These are phyloP conservation scores for Pseudognaphalium luteoalbum DNA, from an alignment of 129 eudicot species.

Conservation along the genomic window DNA sequence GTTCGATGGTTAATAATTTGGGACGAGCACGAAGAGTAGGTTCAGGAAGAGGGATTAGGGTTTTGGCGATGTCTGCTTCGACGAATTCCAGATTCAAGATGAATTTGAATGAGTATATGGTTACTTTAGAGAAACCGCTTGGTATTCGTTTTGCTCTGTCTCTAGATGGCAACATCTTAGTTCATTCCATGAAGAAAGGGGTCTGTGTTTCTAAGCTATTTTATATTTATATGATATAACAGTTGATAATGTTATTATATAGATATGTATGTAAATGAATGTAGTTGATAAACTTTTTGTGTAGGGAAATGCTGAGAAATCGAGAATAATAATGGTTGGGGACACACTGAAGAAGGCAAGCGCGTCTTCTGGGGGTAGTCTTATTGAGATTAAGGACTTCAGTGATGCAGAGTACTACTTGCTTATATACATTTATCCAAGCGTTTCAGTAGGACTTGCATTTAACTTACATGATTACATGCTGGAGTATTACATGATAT, in stretches of 20 bases:
- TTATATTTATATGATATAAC: too few relatives aligned
- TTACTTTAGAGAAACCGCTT: slow-evolving; percentile 80
- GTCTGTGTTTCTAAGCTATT: slow-evolving; percentile 25
- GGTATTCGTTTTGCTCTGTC: slow-evolving; percentile 95
- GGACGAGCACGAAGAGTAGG: slow-evolving; percentile 12
- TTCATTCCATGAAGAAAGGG: slow-evolving; percentile 94
- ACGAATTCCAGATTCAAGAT: slow-evolving; percentile 47
- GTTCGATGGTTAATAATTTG: neutral
- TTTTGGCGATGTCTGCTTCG: slow-evolving; percentile 59
- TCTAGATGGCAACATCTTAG: slow-evolving; percentile 71
- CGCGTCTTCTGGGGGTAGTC: slow-evolving; percentile 62
- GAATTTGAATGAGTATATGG: slow-evolving; percentile 97
- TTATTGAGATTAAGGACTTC: slow-evolving; percentile 86
- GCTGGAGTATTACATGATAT: neutral
- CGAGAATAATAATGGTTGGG: slow-evolving; percentile 95
- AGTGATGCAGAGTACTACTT: slow-evolving; percentile 82
- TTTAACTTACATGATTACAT: slow-evolving; percentile 6
- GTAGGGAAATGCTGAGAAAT: slow-evolving; percentile 98
- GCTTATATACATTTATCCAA: neutral
- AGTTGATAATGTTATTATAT: neutral
- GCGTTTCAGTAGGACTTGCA: slow-evolving; percentile 1
- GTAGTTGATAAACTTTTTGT: neutral
- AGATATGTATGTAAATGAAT: neutral
- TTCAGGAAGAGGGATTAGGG: slow-evolving; percentile 40
- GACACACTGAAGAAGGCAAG: slow-evolving; percentile 97